phyloP scores from a whole-genome alignment of 768 basidiomycete genomes.

The Crepidotus variabilis region DNA sequence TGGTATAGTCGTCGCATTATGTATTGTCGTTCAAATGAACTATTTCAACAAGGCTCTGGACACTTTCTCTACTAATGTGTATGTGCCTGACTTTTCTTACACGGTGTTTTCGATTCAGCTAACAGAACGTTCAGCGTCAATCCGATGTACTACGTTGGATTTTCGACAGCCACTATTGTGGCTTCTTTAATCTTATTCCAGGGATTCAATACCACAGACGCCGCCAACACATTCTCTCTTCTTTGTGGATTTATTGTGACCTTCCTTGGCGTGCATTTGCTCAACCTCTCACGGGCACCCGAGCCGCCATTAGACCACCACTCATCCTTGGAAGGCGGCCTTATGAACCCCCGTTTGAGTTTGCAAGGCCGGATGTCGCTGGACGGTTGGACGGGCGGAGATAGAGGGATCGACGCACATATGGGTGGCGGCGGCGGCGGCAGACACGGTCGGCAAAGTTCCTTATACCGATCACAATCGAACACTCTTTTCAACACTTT shows the following conservation, averaged over 20 bases:
- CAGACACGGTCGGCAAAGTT: conserved; percentile 61
- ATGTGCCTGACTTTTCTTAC: conserved; percentile 28
- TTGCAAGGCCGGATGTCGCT: conserved; percentile 77
- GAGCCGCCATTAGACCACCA: conserved; percentile 44
- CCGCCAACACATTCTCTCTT: conserved; percentile 80
- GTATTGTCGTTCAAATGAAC: conserved; percentile 92
- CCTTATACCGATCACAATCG: conserved; percentile 62
- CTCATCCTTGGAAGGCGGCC: conserved; percentile 56
- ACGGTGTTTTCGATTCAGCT: conserved; percentile 1
- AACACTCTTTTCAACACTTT: conserved; percentile 75
- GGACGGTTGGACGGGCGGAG: conserved; percentile 59
- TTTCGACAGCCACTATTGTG: conserved; percentile 89
- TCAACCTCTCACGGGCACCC: conserved; percentile 72
- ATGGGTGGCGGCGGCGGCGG: conserved; percentile 16
- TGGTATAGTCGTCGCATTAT: conserved; percentile 72
- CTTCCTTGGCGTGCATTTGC: conserved; percentile 94
- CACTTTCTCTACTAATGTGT: conserved; percentile 97
- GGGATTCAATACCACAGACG: conserved; percentile 89
- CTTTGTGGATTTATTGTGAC: conserved; percentile 89
- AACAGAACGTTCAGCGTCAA: conserved; percentile 65
- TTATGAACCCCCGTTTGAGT: conserved; percentile 77
- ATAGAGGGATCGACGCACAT: conserved; percentile 21
- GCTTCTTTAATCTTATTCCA: conserved; percentile 96
- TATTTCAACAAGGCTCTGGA: conserved; percentile 99
- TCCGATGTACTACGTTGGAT: conserved; percentile 97